Percentiles rank a stretch among this genome's conserved stretches.
Evolutionary conservation across 768 basidiomycete species (phyloP).

Genomic region (Clitopilus hobsonii): DNA sequence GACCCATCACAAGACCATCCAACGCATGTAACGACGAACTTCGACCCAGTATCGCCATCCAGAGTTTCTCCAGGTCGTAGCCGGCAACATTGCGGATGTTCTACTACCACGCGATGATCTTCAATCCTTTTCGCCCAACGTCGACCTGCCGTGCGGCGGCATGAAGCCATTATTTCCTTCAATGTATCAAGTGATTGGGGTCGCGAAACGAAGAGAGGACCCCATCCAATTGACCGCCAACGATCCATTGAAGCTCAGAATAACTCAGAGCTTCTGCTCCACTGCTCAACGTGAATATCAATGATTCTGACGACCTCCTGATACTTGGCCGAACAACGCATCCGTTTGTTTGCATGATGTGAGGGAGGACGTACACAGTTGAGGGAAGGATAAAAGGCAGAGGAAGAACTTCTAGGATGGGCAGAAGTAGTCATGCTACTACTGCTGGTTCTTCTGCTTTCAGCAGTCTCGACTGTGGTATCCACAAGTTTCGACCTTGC

Average conservation of each 20-base stretch:
- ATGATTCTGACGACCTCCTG: neutral
- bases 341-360: too few relatives aligned
- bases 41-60: too few relatives aligned
- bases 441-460: neutral
- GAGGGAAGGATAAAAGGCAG: neutral
- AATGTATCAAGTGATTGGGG: neutral
- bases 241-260: neutral
- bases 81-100: neutral
- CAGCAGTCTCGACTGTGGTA: neutral
- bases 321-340: neutral
- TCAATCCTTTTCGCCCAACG: neutral
- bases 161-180: neutral
- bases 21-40: neutral
- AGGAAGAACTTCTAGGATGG: neutral
- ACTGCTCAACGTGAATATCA: neutral
- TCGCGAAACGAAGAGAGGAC: neutral
- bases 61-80: neutral
- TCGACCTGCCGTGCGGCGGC: neutral
- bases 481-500: slow-evolving; percentile 35
- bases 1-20: neutral
- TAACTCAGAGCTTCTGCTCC: neutral
- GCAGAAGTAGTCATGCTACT: neutral
- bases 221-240: too few relatives aligned
- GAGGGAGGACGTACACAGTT: too few relatives aligned
- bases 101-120: neutral